Conservation (phyloP, 176 grass and related monocot genomes). For the Carex cristatella region DNA sequence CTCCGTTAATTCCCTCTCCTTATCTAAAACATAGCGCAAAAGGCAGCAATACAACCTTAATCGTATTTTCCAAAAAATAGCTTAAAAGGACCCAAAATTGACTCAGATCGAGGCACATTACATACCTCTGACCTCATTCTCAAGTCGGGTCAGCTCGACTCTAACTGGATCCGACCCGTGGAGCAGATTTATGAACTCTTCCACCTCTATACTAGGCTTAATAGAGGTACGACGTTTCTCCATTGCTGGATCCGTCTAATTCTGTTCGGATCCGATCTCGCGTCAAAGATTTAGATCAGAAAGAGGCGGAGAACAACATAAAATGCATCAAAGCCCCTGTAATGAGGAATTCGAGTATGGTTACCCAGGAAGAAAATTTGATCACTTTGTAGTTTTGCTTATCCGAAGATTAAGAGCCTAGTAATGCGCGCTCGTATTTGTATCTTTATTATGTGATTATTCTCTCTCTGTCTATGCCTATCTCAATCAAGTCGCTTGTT, state of each 20-base stretch:
- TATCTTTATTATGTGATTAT: not conserved
- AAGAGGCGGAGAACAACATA: not conserved
- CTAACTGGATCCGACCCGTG: slow-evolving; percentile 93
- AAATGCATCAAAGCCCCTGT: not conserved
- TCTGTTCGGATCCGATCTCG: slow-evolving; percentile 18
- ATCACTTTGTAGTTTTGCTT: too few relatives aligned
- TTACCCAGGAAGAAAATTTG: too few relatives aligned
- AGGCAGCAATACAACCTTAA: not conserved
- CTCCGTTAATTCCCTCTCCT: slow-evolving; percentile 80
- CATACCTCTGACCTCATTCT: slow-evolving; percentile 77
- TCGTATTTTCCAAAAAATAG: not conserved
- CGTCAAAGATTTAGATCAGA: slow-evolving; percentile 12
- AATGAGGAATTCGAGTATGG: not conserved
- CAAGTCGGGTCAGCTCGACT: slow-evolving; percentile 88
- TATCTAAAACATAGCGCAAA: slow-evolving; percentile 38
- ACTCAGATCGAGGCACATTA: slow-evolving; percentile 29
- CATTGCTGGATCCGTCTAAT: slow-evolving; percentile 25
- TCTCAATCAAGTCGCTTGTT: slow-evolving; percentile 24
- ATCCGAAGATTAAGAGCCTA: too few relatives aligned
- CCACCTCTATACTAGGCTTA: slow-evolving; percentile 74
- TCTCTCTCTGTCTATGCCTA: not conserved
- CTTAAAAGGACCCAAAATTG: slow-evolving; percentile 12
- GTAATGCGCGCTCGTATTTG: not conserved
- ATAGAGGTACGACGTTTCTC: slow-evolving; percentile 34
- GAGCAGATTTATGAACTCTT: slow-evolving; percentile 98